These are phyloP conservation scores for Salvia hispanica DNA, from an alignment of 257 asterid species.

Conservation along the genomic window DNA sequence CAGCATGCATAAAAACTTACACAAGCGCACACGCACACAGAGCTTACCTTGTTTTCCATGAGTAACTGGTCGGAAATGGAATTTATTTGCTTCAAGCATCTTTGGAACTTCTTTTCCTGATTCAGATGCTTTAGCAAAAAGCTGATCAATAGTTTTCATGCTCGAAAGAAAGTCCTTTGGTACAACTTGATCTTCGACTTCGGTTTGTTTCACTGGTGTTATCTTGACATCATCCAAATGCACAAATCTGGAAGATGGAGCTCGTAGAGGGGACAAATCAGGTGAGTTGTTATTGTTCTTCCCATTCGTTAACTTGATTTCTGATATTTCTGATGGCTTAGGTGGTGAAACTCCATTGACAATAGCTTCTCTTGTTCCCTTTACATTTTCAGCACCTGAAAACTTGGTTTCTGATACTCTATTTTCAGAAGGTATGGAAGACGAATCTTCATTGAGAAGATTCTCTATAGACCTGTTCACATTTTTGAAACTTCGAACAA, in stretches of 20 bases:
- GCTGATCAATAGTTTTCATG: slow-evolving; percentile 78
- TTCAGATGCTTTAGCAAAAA: slow-evolving; percentile 83
- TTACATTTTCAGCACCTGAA: slow-evolving; percentile 49
- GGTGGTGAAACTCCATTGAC: slow-evolving; percentile 41
- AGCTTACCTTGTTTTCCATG: slow-evolving; percentile 68
- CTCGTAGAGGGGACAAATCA: slow-evolving; percentile 66
- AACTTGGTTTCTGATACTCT: slow-evolving; percentile 41
- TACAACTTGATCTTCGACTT: slow-evolving; percentile 57
- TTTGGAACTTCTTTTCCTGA: slow-evolving; percentile 97
- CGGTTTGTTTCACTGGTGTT: slow-evolving; percentile 53
- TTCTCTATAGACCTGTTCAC: slow-evolving; percentile 52
- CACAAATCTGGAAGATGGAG: slow-evolving; percentile 54
- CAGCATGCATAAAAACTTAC: background rate
- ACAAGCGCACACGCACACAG: background rate
- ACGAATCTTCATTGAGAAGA: slow-evolving; percentile 38
- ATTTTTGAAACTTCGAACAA: slow-evolving; percentile 84
- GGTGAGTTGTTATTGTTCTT: slow-evolving; percentile 60
- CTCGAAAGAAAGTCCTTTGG: slow-evolving; percentile 78
- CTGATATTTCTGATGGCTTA: slow-evolving; percentile 43
- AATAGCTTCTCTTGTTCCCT: slow-evolving; percentile 42
- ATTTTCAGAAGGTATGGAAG: slow-evolving; percentile 34
- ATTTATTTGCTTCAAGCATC: slow-evolving; percentile 97
- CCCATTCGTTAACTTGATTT: slow-evolving; percentile 52
- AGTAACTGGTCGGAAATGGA: slow-evolving; percentile 82
- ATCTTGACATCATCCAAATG: slow-evolving; percentile 53